A percentile compares a stretch with the other conserved stretches of the same genome.
Evolutionary conservation across 2,329 filamentous ascomycete genomes (phyloP).

Genomic region (Colletotrichum camelliae): DNA sequence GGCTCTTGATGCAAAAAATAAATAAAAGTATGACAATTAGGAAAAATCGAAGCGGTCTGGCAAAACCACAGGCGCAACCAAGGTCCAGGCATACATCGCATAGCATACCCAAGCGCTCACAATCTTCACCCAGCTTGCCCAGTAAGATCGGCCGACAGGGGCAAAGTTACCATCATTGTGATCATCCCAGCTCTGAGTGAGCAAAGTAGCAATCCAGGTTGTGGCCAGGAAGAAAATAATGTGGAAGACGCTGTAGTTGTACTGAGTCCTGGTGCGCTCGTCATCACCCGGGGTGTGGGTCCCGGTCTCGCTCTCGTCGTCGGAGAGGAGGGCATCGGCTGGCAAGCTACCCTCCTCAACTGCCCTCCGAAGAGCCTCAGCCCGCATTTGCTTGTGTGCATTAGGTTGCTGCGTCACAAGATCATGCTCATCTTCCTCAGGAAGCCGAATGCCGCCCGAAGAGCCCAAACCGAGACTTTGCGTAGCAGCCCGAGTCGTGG

Average conservation of each 20-base stretch:
- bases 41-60: conserved; percentile 82
- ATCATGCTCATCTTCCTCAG: conserved; percentile 81
- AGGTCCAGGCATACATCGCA: conserved; percentile 89
- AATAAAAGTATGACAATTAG: conserved; percentile 20
- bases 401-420: conserved; percentile 86
- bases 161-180: conserved; percentile 77
- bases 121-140: conserved; percentile 99
- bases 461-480: conserved; percentile 78
- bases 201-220: conserved; percentile 90
- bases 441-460: conserved; percentile 62
- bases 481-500: conserved; percentile 93
- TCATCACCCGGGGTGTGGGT: conserved; percentile 75
- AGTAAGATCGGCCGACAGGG: conserved; percentile 92
- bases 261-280: conserved; percentile 87
- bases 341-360: conserved; percentile 93
- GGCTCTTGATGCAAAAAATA: not conserved
- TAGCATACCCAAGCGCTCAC: conserved; percentile 98
- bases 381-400: conserved; percentile 86
- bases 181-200: conserved; percentile 75
- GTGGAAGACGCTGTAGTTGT: conserved; percentile 96
- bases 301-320: conserved; percentile 69
- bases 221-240: conserved; percentile 97
- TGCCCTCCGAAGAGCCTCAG: conserved; percentile 86
- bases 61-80: conserved; percentile 84
- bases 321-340: conserved; percentile 83